Evolutionary conservation across 805 yeast genomes (phyloP), one percentile per base, ranked within the genome.

Genomic region (Kregervanrija fluxuum): DNA sequence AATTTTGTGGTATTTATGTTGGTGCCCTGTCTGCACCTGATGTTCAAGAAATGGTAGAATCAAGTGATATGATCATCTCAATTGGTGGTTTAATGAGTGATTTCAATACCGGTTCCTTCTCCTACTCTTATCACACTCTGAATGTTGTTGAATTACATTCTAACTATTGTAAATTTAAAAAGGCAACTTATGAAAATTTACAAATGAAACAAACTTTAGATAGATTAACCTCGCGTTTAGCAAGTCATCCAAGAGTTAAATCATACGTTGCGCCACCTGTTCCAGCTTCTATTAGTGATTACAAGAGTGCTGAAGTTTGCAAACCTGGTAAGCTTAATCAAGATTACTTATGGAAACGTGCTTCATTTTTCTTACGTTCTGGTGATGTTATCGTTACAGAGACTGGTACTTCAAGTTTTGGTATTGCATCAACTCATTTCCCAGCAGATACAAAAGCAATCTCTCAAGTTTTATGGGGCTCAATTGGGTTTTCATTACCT

Each of bases 81-180:
- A 75, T 85, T 54, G 95, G 95, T 65, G 90, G 89, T 42, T 69
- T 86, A 61, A 70, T 86, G 60, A 85, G 93, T 42, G 95, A 86
- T 67, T 87, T 83, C 79, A 86, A 86, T 75, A 86, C 95, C 41
- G 95, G 95, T 61, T 83, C 95, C 15, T 82, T 82, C 72, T 79
- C 88, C 33, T 82, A 82, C 69, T 74, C 82, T 46, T 81, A 81
- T 71, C 74, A 78, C 65, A 82, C 90, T 55, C 79, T 75, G 65
- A 82, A 82, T 69, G 75, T 82, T 57, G 77, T 82, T 52, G 90
- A 82, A 69, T 80, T 82, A 76, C 90, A 82, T 68, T 81, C 89
- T 14, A 85, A 82, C 67, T 73, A 79, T 70, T 77, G 80, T 61
- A 81, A 81, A 68, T 77, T 82, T 62, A 78, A 73, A 62, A 76